Evolutionary conservation across 257 asterid species (phyloP), one percentile per base, ranked within the genome.

Genomic region (Catharanthus roseus): DNA sequence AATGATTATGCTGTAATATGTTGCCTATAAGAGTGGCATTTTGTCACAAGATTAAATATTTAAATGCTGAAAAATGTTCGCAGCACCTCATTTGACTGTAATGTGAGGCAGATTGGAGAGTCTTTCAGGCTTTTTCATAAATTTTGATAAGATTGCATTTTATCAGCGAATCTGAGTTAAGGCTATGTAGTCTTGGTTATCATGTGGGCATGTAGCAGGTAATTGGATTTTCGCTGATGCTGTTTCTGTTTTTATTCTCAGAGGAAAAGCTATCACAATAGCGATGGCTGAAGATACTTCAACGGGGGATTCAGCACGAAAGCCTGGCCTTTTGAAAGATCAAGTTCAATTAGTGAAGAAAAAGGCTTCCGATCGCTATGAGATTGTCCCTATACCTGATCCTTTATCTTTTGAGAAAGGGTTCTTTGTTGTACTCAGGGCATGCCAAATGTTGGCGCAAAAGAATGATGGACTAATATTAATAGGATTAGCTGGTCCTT

Each of bases 331-430:
- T 51, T 83, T 95, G 78, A 95, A 90, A 80, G 97, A 95, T 79
- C 98, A 95, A 84, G 99, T 95, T 82, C 86, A 85, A 42, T 39
- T 90, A 68, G 87, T 87, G 53, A 91, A 88, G 83, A 88, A 87
- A 84, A 95, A 84, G 88, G 89, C 86, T 69, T 86, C 88, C 34
- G 80, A 79, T 74, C 92, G 98, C 80, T 88, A 85, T 78, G 98
- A 87, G 80, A 81, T 91, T 54, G 85, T 79, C 31, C 87, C 92
- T 2, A 85, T 95, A 75, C 80, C 87, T 16, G 95, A 87, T 70
- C 82, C 82, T 70, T 82, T 95, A 85, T 92, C 96, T 62, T 95
- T 91, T 77, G 99, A 95, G 85, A 95, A 95, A 79, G 99, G 99
- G 5, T 95, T 95, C 81, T 95, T 95, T 81, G 97, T 82, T 68